Conservation (phyloP, 176 grass and related monocot species). For the Dactylis glomerata region DNA sequence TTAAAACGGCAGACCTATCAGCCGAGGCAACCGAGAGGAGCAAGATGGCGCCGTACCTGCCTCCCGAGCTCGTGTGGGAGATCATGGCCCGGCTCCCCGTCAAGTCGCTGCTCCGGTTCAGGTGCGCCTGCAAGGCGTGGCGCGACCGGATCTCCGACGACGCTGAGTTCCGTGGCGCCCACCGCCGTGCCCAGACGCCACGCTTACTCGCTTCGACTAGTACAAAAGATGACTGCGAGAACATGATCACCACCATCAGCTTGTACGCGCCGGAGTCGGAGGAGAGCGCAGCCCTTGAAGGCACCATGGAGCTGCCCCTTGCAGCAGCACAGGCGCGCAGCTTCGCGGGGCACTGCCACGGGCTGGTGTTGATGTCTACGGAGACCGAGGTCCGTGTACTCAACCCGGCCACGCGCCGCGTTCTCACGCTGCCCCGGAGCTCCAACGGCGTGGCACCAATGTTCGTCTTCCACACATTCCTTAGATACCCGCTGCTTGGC, state of each 20-base stretch:
- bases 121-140: neutral
- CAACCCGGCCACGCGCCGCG: neutral
- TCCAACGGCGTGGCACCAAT: neutral
- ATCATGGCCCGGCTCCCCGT: neutral
- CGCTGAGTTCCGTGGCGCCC: neutral
- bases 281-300: neutral
- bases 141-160: neutral
- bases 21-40: no score
- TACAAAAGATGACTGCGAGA: neutral
- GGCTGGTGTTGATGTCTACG: neutral
- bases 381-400: neutral
- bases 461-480: fast-evolving
- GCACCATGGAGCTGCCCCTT: no score
- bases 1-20: no score
- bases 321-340: neutral
- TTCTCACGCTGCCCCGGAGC: neutral
- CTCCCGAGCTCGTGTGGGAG: neutral
- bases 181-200: neutral
- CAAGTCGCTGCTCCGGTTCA: neutral
- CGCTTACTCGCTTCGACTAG: neutral
- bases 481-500: neutral
- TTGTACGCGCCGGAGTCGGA: neutral
- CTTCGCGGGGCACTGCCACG: neutral
- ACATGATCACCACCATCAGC: neutral
- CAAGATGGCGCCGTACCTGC: neutral